Evolutionary conservation across 139 green algal species (phyloP), one percentile per base, ranked within the genome.

Genomic region (Ettlia oleoabundans): DNA sequence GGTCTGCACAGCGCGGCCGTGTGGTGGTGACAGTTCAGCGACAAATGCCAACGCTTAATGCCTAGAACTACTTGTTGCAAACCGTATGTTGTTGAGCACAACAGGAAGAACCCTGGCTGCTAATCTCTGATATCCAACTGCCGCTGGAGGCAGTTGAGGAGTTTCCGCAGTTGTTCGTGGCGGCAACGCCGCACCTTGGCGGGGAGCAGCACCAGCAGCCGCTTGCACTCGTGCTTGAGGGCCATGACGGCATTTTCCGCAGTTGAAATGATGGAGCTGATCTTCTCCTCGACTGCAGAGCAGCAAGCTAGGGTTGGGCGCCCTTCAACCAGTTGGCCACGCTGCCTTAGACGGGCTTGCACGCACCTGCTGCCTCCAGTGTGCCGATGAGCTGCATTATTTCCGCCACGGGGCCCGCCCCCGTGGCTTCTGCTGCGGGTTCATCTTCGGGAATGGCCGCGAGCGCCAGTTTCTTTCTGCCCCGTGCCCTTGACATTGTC

Each of bases 241-340:
- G 42, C 55, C 41, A 80, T n/a, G 9, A 88, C n/a, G 40, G 84
- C 58, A 58, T 88, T 78, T 21, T 82, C 69, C 6, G 84, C 80
- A 2, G 84, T 78, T 10, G 78, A 75, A 24, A 79, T 79, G 78
- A 88, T 82, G 18, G 37, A 40, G 26, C 19, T 26, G 3, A 85
- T 40, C 28, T 66, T 63, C 47, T 88, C 84, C 19, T 88, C 84
- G 55, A 88, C 84, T 88, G 78, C 78, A 77, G n/a, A 21, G 30
- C 24, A 37, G 10, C 30, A 71, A 30, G n/a, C 10, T 18, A 58
- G 7, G 2, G 69, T 28, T n/a, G 37, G 37, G 6, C 18, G 15
- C 55, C 30, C 18, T 65, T 65, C 55, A 65, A n/a, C 55, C 55
- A 32, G 55, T 65, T n/a, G n/a, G n/a, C n/a, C n/a, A n/a, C n/a